Base-by-base conservation (phyloP, 192 early-diverging fungal genomes). In the Backusella circina region DNA sequence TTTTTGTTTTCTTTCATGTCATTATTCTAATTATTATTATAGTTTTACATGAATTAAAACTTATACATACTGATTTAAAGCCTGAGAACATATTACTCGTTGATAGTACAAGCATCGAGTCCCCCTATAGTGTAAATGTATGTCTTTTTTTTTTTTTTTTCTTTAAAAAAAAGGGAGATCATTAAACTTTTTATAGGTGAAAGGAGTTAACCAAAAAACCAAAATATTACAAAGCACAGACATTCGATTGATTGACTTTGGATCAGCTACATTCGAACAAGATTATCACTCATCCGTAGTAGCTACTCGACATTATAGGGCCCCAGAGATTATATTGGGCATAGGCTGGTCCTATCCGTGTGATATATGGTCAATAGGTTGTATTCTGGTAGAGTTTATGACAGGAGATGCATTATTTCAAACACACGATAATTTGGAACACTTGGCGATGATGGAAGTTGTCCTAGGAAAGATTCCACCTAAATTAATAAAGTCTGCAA, bases 321-420 rank as follows among this genome's bases (percentile, higher is more conserved):
- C 97, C 23, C 98, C 98, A 16, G 98, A 99, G 81, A 98, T 99
- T 76, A 96, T 99, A 67, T 82, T 99, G 71, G 86, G 85, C 37
- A 76, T 95, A 66, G 95, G 96, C 23, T 99, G 98, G 98, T 96
- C 94, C 32, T 99, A 92, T 86, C 92, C 96, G 16, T 98, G 96
- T 84, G 98, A 99, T 83, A 92, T 98, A 87, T 99, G 98, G 98
- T 97, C 96, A 8, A 83, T 98, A 54, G 98, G 98, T 15, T 99
- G 98, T 86, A 98, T 99, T 67, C 88, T 99, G 26, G 90, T 98
- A 15, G 98, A 99, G 85, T 91, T 99, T 65, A 90, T 93, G 39
- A 99, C 96, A 0, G 98, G 98, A 28, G 94, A 96, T 79, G 97
- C 98, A 4, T 83, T 99, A 47, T 99, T 99, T 82, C 97, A 98